Evolutionary conservation across 768 basidiomycete genomes (phyloP), one percentile per base, ranked within the genome.

Genomic region (Xerocomellus dryophilus): DNA sequence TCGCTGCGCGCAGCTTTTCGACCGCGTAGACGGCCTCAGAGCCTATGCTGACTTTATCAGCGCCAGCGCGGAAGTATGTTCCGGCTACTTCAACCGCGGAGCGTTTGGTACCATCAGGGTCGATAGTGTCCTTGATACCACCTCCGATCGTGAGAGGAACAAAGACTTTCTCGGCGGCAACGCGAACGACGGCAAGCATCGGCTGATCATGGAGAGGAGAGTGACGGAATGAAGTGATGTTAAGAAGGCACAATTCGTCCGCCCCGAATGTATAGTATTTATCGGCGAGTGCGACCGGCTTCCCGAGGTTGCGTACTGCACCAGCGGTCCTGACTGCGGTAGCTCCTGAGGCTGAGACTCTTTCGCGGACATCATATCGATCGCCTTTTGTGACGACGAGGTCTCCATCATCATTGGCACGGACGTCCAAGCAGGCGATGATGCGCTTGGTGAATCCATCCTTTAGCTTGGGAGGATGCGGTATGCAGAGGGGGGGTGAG

Each of bases 321-420:
- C 90, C 90, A 7, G 83, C 86, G 2, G 81, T 72, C 23, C 73
- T 73, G 54, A 79, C 71, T 17, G 72, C 57, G 47, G 40, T 65
- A 10, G 64, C n/a, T 43, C 46, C 61, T 32, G 64, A 60, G n/a
- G 67, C 49, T 50, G 51, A 51, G 43, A 53, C 68, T 64, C 87
- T 93, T 72, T 98, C 95, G 50, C 95, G 90, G 17, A 98, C 95
- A 68, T 98, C 93, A 74, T 99, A 99, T 70, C 97, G 97, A 71
- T 99, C 97, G 53, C 97, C 97, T 75, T 99, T 99, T 40, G 97
- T 99, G 2, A 99, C 97, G 54, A 99, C 94, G 49, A 99, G 84
- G 70, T 99, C 97, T 27, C 97, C 97, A 14, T 85, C 70, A 69
- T 99, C 97, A 71, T 98, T 98, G 18, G 94, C 84, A 42, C 97